phyloP scores from a whole-genome alignment of 768 basidiomycete genomes.

The Mycena floridula region DNA sequence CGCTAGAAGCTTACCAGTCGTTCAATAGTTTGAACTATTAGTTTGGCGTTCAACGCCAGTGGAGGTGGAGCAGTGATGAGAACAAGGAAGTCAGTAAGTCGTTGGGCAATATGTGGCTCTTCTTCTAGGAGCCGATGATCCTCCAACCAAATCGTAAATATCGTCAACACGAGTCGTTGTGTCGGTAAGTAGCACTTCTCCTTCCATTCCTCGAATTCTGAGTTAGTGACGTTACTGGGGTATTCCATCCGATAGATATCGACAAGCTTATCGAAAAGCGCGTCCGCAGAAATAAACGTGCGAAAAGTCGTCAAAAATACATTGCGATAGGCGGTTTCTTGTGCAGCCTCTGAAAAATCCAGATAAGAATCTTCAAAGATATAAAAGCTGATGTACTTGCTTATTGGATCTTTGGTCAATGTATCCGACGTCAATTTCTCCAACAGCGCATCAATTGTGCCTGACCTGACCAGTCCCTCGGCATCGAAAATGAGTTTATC shows the following conservation, averaged over 20 bases:
- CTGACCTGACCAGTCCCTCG: conserved; percentile 62
- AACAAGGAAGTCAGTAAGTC: conserved; percentile 49
- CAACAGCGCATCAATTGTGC: conserved; percentile 66
- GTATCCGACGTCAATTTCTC: conserved; percentile 54
- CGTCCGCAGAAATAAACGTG: conserved; percentile 67
- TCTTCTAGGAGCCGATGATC: conserved; percentile 57
- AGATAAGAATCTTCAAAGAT: neutral
- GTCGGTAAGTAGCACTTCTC: conserved; percentile 54
- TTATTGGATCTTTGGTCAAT: conserved; percentile 37
- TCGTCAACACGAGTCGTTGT: conserved; percentile 51
- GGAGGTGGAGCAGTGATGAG: conserved; percentile 30
- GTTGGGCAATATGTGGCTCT: conserved; percentile 53
- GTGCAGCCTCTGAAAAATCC: conserved; percentile 13
- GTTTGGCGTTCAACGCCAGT: conserved; percentile 38
- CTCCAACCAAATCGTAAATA: conserved; percentile 58
- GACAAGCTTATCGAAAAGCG: conserved; percentile 63
- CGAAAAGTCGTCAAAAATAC: conserved; percentile 83
- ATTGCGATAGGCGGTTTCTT: conserved; percentile 35
- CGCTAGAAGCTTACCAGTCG: conserved; percentile 39
- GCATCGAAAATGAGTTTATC: conserved; percentile 59
- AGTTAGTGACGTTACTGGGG: conserved; percentile 38
- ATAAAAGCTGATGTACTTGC: conserved; percentile 34
- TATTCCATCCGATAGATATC: conserved; percentile 53
- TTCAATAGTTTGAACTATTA: conserved; percentile 46
- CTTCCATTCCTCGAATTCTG: conserved; percentile 62